These are phyloP conservation scores for Dimargaris cristalligena DNA, from an alignment of 192 early-diverging fungal genomes.

Conservation along the genomic window DNA sequence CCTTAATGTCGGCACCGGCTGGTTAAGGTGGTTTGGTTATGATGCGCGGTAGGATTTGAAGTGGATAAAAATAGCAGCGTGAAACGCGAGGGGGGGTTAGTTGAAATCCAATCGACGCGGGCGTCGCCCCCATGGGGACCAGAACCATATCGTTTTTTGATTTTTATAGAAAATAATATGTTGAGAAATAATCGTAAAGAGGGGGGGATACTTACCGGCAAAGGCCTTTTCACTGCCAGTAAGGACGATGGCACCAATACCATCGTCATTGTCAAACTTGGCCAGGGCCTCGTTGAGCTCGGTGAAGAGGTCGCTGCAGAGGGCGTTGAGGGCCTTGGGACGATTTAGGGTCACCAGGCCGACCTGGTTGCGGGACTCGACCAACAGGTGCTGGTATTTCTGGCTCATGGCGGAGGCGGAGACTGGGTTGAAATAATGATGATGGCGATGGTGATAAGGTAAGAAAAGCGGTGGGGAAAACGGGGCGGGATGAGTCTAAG, in stretches of 20 bases:
- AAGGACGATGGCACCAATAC: slow-evolving; percentile 79
- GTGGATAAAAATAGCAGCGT: too few species aligned
- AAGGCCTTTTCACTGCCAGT: slow-evolving; percentile 94
- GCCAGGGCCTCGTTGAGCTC: slow-evolving; percentile 81
- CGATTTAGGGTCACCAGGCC: slow-evolving; percentile 83
- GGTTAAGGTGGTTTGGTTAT: too few species aligned
- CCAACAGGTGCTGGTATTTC: slow-evolving; percentile 32
- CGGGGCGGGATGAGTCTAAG: background rate
- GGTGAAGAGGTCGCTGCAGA: slow-evolving; percentile 77
- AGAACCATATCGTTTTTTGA: too few species aligned
- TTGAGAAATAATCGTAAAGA: too few species aligned
- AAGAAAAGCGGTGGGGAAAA: background rate
- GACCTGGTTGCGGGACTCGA: slow-evolving; percentile 61
- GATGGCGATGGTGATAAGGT: background rate
- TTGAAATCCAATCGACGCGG: too few species aligned
- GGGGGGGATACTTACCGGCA: slow-evolving; percentile 67
- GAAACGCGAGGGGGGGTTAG: too few species aligned
- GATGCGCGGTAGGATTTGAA: too few species aligned
- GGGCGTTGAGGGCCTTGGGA: slow-evolving; percentile 92
- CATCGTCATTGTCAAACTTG: slow-evolving; percentile 53
- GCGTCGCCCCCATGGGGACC: too few species aligned
- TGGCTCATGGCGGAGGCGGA: background rate
- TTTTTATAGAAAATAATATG: too few species aligned
- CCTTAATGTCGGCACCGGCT: slow-evolving; percentile 98
- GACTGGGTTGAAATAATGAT: background rate